These are phyloP conservation scores for Crataegus laevigata DNA, from an alignment of 306 rosid genomes.

Conservation along the genomic window DNA sequence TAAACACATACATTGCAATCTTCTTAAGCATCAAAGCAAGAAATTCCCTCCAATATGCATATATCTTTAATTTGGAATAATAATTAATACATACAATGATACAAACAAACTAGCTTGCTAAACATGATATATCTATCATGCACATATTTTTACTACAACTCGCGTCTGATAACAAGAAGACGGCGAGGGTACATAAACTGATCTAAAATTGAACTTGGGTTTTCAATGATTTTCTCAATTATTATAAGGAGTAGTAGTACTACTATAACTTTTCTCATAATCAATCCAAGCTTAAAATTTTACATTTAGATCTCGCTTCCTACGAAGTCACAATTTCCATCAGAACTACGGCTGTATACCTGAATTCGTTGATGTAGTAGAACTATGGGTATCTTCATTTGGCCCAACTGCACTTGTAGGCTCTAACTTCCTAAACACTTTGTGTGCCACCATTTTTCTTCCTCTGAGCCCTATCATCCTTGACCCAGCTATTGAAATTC, in stretches of 20 bases:
- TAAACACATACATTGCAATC: no score
- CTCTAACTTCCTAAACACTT: conserved; percentile 16
- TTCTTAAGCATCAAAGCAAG: background rate
- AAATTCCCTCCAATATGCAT: background rate
- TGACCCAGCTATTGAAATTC: conserved; percentile 4
- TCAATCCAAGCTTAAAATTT: conserved; percentile 27
- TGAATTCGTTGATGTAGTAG: conserved; percentile 56
- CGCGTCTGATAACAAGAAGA: no score
- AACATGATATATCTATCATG: background rate
- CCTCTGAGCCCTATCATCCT: conserved; percentile 45
- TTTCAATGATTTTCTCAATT: conserved; percentile 13
- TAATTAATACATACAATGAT: background rate
- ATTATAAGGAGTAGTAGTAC: conserved; percentile 35
- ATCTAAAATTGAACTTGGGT: background rate
- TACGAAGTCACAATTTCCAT: conserved; percentile 33
- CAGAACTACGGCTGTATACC: background rate
- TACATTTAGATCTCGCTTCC: conserved; percentile 40
- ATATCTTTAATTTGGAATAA: background rate
- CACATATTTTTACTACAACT: no score
- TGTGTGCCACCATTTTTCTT: conserved; percentile 25
- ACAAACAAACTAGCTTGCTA: background rate
- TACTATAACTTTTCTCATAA: conserved; percentile 13
- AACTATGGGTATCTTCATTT: background rate
- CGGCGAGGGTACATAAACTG: background rate
- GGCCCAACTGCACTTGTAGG: background rate